Evolutionary conservation across 345 rosid species (phyloP), one percentile per base, ranked within the genome.

Genomic region (Aquilaria sinensis): DNA sequence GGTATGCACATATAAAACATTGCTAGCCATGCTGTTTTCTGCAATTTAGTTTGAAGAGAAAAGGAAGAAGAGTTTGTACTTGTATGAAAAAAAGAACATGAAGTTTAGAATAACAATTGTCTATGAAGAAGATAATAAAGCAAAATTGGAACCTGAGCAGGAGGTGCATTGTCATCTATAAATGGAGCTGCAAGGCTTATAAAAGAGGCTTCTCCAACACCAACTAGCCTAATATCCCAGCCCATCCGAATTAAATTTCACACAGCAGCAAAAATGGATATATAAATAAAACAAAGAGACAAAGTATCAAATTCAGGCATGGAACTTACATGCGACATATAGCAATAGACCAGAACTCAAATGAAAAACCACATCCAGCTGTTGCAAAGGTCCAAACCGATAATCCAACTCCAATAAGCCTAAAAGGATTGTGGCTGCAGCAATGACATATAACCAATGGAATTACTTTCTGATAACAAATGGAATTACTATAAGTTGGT

Each of bases 151-250:
- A 88, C 99, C 96, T 88, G 83, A 75, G 83, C 65, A 53, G 56
- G 67, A 11, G 96, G 99, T 47, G 99, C 96, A 67, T 88, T 85
- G 63, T 94, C 99, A 82, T 94, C 99, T 5, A 94, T 90, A 66
- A 90, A 94, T 0, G 99, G 97, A 32, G 99, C 96, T 53, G 99
- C 99, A 69, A 94, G 99, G 81, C 97, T 88, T 58, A 94, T 88
- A 67, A 94, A 94, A 34, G 99, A 94, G 65, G 99, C 99, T 66
- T 94, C 97, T 56, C 99, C 99, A 80, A 94, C 92, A 65, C 99
- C 99, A 65, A 94, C 97, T 60, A 88, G 51, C 99, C 99, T 90
- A 75, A 48, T 71, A 43, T 58, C 60, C 63, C 31, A 62, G 57
- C 14, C 52, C 58, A 41, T 23, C 13, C 10, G 23, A 23, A 63